Evolutionary conservation across 148 eudicot species (phyloP), one percentile per base, ranked within the genome.

Genomic region (Nepenthes mirabilis): DNA sequence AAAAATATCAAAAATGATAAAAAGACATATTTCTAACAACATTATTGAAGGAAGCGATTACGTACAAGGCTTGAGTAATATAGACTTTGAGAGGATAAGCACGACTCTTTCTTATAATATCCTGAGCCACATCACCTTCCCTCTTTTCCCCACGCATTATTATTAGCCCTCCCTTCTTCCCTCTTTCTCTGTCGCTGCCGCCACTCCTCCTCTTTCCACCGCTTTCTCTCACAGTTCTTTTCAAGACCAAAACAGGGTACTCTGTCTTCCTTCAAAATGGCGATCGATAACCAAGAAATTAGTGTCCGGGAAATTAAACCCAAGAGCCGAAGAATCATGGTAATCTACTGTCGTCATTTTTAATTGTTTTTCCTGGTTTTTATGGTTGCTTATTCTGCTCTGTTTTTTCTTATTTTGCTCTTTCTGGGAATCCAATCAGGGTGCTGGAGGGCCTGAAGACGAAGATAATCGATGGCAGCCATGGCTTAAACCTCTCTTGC

Each of bases 321-420:
- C 64, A 83, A 85, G 63, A 85, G 70, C 71, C 80, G 87, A 47
- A 74, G 94, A 60, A 75, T 86, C 63, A 86, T 86, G 97, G 97
- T 89, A 73, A 55, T 47, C 65, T 10, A 1, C 43, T 1, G 3
- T 2, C 11, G n/a, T 11, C 40, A 8, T 37, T 43, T 58, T 13
- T 32, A 9, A 53, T 61, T 76, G 34, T 33, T 43, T 23, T 54
- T 36, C 10, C 5, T 11, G 9, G 12, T 36, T 13, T 8, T 33
- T 33, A 40, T 11, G 4, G 58, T 32, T 2, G 10, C 1, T 66
- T 52, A n/a, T 1, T 56, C 14, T 43, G 23, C 34, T 37, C 5
- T 62, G 34, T 43, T 36, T 60, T 9, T 14, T 67, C 1, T 66
- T 52, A n/a, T 1, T 56, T 14, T 43, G 23, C 34, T 37, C 5